These are phyloP conservation scores for Leccinum incarnatum DNA, from an alignment of 768 basidiomycete genomes.

Conservation along the genomic window DNA sequence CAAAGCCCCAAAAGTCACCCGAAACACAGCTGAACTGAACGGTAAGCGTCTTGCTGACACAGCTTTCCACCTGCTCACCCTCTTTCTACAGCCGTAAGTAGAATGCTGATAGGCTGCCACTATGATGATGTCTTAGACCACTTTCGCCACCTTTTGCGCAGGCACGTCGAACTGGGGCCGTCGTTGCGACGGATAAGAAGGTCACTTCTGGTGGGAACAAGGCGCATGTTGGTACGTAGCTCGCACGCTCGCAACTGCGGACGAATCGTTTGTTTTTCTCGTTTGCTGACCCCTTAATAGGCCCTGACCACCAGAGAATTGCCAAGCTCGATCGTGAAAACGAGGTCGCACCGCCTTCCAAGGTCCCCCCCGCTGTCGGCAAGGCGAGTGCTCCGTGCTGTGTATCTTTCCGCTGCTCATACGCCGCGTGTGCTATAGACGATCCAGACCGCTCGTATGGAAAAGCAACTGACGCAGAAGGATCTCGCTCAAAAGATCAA, in stretches of 20 bases:
- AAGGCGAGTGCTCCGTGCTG: slow-evolving; percentile 44
- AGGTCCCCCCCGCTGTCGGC: slow-evolving; percentile 69
- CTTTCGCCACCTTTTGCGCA: slow-evolving; percentile 28
- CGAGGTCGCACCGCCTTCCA: slow-evolving; percentile 89
- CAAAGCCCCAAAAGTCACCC: slow-evolving; percentile 60
- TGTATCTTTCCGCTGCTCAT: not conserved
- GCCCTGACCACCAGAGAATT: slow-evolving; percentile 90
- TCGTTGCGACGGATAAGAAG: slow-evolving; percentile 85
- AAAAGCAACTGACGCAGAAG: slow-evolving; percentile 82
- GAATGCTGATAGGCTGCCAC: not conserved
- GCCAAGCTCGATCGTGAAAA: slow-evolving; percentile 94
- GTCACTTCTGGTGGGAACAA: slow-evolving; percentile 68
- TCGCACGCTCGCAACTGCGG: not conserved
- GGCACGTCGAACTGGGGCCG: slow-evolving; percentile 75
- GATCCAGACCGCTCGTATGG: slow-evolving; percentile 77
- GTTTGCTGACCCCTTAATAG: slow-evolving; percentile 34
- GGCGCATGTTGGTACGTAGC: slow-evolving; percentile 61
- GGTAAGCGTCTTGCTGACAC: slow-evolving; percentile 29
- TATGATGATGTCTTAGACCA: not conserved
- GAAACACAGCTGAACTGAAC: slow-evolving; percentile 57
- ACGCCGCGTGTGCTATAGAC: slow-evolving; percentile 46
- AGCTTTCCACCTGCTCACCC: slow-evolving; percentile 13
- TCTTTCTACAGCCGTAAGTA: slow-evolving; percentile 50
- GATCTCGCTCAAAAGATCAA: slow-evolving; percentile 92
- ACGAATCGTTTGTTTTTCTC: no score